Conservation (phyloP, 768 basidiomycete species). For the Candolleomyces aberdarensis region DNA sequence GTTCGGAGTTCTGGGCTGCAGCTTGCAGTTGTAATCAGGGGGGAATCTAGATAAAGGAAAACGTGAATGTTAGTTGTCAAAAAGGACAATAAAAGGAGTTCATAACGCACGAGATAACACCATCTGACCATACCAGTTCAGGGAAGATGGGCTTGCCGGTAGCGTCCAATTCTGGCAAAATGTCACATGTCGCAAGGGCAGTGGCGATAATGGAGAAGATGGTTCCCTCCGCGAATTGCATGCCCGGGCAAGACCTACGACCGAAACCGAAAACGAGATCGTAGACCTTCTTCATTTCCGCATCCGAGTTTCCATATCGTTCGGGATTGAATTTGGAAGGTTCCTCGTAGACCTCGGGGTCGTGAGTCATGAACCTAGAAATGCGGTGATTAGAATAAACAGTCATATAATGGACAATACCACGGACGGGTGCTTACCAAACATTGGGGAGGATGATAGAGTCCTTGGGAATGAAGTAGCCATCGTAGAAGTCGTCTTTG, state of each 20-base stretch:
- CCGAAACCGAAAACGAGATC: slow-evolving; percentile 35
- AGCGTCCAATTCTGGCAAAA: slow-evolving; percentile 11
- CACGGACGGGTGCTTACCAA: slow-evolving; percentile 19
- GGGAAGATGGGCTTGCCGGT: slow-evolving; percentile 12
- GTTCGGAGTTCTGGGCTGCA: neutral
- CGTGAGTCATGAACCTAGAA: slow-evolving; percentile 1
- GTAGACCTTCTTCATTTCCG: slow-evolving; percentile 31
- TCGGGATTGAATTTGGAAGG: neutral
- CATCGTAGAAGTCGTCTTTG: slow-evolving; percentile 28
- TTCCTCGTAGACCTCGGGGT: slow-evolving; percentile 1
- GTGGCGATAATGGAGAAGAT: slow-evolving; percentile 15
- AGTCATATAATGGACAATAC: no score
- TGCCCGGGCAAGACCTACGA: slow-evolving; percentile 32
- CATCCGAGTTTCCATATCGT: slow-evolving; percentile 22
- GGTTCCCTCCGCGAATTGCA: slow-evolving; percentile 15
- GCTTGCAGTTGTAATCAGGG: slow-evolving; percentile 4
- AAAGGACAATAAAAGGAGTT: neutral
- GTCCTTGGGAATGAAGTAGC: slow-evolving; percentile 29
- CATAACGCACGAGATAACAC: slow-evolving; percentile 1
- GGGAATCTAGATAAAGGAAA: neutral
- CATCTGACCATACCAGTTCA: slow-evolving; percentile 2
- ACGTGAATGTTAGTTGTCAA: neutral
- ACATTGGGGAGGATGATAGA: slow-evolving; percentile 30
- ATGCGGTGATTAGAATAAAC: neutral
- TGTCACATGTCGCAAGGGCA: slow-evolving; percentile 14